A percentile compares a stretch with the other conserved stretches of the same genome.
Conservation (phyloP, 176 grass and related monocot genomes). For the Avena sativa region DNA sequence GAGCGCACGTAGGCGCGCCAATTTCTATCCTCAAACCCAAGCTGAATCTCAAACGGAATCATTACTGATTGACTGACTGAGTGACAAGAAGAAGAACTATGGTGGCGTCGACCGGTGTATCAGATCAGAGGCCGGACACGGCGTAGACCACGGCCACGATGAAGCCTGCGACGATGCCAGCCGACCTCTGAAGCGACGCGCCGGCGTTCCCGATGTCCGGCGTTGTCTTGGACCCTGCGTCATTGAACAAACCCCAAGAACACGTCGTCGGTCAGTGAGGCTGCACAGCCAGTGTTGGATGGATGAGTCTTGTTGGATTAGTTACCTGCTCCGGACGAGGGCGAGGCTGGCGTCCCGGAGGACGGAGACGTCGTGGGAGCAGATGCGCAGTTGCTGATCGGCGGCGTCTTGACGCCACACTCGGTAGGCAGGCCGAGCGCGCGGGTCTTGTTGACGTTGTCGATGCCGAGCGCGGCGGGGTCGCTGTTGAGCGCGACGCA, state of each 20-base stretch:
- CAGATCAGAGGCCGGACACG: constrained; percentile 33
- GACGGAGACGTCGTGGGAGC: neutral
- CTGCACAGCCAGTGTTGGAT: neutral
- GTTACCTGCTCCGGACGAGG: constrained; percentile 28
- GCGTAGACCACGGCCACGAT: constrained; percentile 24
- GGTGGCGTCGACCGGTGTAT: neutral
- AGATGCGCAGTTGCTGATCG: constrained; percentile 35
- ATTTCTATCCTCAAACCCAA: neutral
- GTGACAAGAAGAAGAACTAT: neutral
- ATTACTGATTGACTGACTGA: neutral
- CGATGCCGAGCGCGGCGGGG: constrained; percentile 59
- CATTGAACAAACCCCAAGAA: neutral
- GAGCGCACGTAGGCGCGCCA: neutral
- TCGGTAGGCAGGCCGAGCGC: constrained; percentile 61
- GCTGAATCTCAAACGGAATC: neutral
- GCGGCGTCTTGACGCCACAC: constrained; percentile 72
- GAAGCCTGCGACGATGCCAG: neutral
- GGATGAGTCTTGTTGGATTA: neutral
- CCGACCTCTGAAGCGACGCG: neutral
- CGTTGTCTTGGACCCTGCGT: constrained; percentile 48
- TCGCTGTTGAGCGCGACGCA: constrained; percentile 63
- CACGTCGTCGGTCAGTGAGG: neutral
- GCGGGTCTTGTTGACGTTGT: constrained; percentile 66
- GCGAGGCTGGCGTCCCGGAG: constrained; percentile 10
- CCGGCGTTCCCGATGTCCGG: neutral